Conservation (phyloP, 2,329 filamentous ascomycete species). For the Pseudogymnoascus sp. region DNA sequence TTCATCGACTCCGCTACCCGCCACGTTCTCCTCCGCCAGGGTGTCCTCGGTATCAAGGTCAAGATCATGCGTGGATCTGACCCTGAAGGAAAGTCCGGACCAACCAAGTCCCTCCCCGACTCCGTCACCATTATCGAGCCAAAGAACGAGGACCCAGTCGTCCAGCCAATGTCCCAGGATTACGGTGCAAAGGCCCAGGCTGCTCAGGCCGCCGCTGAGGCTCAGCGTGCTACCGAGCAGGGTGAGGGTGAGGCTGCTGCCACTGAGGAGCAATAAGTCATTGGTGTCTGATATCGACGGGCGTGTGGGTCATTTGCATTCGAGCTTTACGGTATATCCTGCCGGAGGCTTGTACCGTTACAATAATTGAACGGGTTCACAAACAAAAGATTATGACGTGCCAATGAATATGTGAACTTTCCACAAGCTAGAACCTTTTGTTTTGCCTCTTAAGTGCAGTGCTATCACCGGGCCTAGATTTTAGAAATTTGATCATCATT, state of each 20-base stretch:
- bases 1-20: conserved; percentile 98
- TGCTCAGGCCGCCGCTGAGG: conserved; percentile 59
- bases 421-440: not conserved
- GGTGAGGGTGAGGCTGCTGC: conserved; percentile 39
- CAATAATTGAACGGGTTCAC: conserved; percentile 23
- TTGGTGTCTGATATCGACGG: conserved; percentile 19
- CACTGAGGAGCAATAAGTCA: conserved; percentile 30
- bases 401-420: conserved; percentile 32
- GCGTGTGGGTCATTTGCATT: conserved; percentile 27
- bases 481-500: conserved; percentile 4
- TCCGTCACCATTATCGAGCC: conserved; percentile 99
- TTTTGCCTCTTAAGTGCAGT: not conserved
- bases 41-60: conserved; percentile 99
- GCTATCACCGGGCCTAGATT: not conserved
- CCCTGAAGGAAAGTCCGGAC: conserved; percentile 97
- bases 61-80: conserved; percentile 99
- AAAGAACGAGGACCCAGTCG: conserved; percentile 95
- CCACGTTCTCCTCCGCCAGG: conserved; percentile 98
- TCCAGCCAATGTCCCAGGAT: conserved; percentile 95
- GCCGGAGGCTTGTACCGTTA: conserved; percentile 24
- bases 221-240: conserved; percentile 45
- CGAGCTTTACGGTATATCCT: conserved; percentile 21
- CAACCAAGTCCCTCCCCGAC: conserved; percentile 94
- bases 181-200: conserved; percentile 87
- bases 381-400: conserved; percentile 10